Percentiles rank a stretch among this genome's conserved stretches.
Conservation (phyloP, 2,329 filamentous ascomycete genomes). For the Talaromyces atroroseus region DNA sequence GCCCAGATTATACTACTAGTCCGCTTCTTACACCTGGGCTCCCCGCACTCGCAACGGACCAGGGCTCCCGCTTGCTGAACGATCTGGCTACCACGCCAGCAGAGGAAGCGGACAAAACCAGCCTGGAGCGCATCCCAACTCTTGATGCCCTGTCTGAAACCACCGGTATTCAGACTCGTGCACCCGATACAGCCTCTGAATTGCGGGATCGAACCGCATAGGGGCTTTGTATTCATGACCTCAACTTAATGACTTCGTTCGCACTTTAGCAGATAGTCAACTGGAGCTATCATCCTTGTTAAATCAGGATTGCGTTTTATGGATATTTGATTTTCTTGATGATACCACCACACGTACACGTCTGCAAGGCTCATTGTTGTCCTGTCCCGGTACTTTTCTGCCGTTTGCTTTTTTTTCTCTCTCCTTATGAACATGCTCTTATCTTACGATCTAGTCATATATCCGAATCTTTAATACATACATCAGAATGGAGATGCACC, state of each 20-base stretch:
- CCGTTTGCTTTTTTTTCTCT: neutral
- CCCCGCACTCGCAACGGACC: constrained; percentile 20
- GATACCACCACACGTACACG: constrained; percentile 9
- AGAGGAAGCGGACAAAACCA: constrained; percentile 21
- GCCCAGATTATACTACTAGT: constrained; percentile 28
- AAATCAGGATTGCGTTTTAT: neutral
- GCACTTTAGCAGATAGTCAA: neutral
- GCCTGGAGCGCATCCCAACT: constrained; percentile 32
- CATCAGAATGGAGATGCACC: too few species aligned
- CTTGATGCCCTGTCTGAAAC: constrained; percentile 27
- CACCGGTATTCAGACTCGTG: constrained; percentile 20
- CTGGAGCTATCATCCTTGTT: neutral
- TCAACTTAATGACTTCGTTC: neutral
- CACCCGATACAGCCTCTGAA: constrained; percentile 11
- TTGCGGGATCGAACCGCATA: constrained; percentile 8
- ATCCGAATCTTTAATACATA: neutral
- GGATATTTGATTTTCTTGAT: constrained; percentile 7
- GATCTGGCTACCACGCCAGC: constrained; percentile 12
- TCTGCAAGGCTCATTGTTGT: neutral
- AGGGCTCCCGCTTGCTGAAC: constrained; percentile 19
- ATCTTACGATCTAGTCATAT: constrained; percentile 1
- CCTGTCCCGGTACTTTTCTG: neutral
- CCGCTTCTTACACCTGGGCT: constrained; percentile 25
- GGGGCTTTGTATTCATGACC: neutral
- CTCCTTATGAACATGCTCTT: neutral